phyloP scores from a whole-genome alignment of 331 rosid species.

The Saraca asoca region DNA sequence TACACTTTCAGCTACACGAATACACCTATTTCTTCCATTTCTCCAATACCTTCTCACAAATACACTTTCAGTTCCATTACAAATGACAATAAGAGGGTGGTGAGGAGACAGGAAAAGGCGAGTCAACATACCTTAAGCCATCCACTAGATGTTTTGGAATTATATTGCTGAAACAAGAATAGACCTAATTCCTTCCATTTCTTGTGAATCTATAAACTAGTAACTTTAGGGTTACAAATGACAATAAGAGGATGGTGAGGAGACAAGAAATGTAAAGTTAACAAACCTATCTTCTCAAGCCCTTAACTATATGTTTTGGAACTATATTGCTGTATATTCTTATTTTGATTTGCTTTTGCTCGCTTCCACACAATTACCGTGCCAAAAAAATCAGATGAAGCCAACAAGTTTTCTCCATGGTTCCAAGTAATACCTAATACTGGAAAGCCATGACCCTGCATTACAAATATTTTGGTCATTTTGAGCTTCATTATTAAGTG shows the following conservation, averaged over 20 bases:
- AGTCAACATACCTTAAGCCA: too few relatives aligned
- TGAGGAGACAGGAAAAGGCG: too few relatives aligned
- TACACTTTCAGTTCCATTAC: too few relatives aligned
- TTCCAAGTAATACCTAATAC: slow-evolving; percentile 91
- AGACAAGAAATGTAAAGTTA: slow-evolving; percentile 20
- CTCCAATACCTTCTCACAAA: too few relatives aligned
- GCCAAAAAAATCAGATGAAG: slow-evolving; percentile 90
- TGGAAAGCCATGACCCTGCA: slow-evolving; percentile 88
- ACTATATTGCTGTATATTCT: slow-evolving; percentile 25
- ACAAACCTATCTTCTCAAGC: slow-evolving; percentile 21
- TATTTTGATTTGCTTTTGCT: slow-evolving; percentile 62
- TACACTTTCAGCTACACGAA: too few relatives aligned
- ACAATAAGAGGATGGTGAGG: neutral
- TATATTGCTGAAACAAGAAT: too few relatives aligned
- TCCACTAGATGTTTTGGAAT: too few relatives aligned
- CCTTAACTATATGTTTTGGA: slow-evolving; percentile 21
- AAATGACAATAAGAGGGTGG: too few relatives aligned
- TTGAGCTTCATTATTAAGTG: neutral
- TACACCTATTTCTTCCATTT: too few relatives aligned
- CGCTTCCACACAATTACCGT: slow-evolving; percentile 70
- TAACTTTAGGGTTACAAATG: neutral
- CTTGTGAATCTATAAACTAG: slow-evolving; percentile 4
- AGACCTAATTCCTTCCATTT: too few relatives aligned
- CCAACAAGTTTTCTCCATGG: slow-evolving; percentile 91
- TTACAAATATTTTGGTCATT: slow-evolving; percentile 30